These are phyloP conservation scores for Pseudogymnoascus destructans DNA, from an alignment of 2,329 filamentous ascomycete genomes.

Conservation along the genomic window DNA sequence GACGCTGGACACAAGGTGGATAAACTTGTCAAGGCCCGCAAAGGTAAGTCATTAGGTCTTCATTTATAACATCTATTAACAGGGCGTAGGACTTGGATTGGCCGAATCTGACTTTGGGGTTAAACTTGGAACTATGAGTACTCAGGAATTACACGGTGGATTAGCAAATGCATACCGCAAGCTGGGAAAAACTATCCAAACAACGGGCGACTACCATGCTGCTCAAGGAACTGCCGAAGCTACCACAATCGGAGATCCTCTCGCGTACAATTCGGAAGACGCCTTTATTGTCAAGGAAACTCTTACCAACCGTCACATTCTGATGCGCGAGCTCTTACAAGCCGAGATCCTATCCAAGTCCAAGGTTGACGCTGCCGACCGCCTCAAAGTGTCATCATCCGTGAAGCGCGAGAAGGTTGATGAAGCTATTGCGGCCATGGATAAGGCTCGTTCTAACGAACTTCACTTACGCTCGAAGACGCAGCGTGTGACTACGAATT, in stretches of 20 bases:
- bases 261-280: conserved; percentile 90
- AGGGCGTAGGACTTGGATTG: conserved; percentile 63
- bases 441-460: conserved; percentile 76
- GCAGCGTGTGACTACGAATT: conserved; percentile 74
- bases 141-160: conserved; percentile 81
- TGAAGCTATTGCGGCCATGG: conserved; percentile 82
- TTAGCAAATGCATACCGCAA: conserved; percentile 86
- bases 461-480: conserved; percentile 74
- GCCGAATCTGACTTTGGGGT: conserved; percentile 88
- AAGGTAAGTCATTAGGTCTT: conserved; percentile 46
- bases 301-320: conserved; percentile 90
- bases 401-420: conserved; percentile 93
- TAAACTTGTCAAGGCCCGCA: conserved; percentile 77
- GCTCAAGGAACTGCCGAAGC: conserved; percentile 95
- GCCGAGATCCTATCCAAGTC: conserved; percentile 75
- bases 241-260: conserved; percentile 82
- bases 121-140: conserved; percentile 73
- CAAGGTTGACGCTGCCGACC: conserved; percentile 74
- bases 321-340: conserved; percentile 84
- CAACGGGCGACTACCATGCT: conserved; percentile 87
- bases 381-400: conserved; percentile 73
- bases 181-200: conserved; percentile 85
- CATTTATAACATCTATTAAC: conserved; percentile 23
- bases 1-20: conserved; percentile 96
- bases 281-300: conserved; percentile 98